These are phyloP conservation scores for Colletotrichum sansevieriae DNA, from an alignment of 2,329 filamentous ascomycete species.

Conservation along the genomic window DNA sequence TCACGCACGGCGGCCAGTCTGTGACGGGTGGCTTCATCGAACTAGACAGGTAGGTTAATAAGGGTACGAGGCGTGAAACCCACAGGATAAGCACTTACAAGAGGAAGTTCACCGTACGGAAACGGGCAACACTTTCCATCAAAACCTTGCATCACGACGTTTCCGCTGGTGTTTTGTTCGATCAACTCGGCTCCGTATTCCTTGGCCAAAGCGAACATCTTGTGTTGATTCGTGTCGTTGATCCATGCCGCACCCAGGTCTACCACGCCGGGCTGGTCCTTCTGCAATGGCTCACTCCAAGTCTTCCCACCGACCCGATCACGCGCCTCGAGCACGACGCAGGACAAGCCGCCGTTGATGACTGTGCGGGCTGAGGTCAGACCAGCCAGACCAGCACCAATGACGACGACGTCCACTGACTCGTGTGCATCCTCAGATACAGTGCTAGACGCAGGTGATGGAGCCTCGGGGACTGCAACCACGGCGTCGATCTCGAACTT, in stretches of 20 bases:
- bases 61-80: too few species aligned
- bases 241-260: conserved; percentile 72
- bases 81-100: conserved; percentile 31
- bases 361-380: conserved; percentile 53
- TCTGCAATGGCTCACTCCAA: conserved; percentile 52
- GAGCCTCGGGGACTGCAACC: conserved; percentile 44
- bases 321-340: conserved; percentile 62
- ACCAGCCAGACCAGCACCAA: conserved; percentile 60
- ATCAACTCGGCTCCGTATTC: conserved; percentile 58
- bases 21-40: conserved; percentile 15
- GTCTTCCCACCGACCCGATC: conserved; percentile 67
- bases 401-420: conserved; percentile 50
- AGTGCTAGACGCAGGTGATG: background rate
- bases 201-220: conserved; percentile 57
- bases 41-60: conserved; percentile 8
- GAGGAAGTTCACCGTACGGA: conserved; percentile 42
- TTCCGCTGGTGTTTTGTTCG: conserved; percentile 61
- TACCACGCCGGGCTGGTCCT: conserved; percentile 49
- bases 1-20: conserved; percentile 43
- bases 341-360: conserved; percentile 52
- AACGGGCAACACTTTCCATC: conserved; percentile 48
- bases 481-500: conserved; percentile 61
- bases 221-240: conserved; percentile 66
- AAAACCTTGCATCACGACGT: conserved; percentile 56
- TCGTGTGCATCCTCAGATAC: conserved; percentile 25